Evolutionary conservation across 225 moss, liverwort and hornwort species (phyloP).

Genomic region (Climacium dendroides): DNA sequence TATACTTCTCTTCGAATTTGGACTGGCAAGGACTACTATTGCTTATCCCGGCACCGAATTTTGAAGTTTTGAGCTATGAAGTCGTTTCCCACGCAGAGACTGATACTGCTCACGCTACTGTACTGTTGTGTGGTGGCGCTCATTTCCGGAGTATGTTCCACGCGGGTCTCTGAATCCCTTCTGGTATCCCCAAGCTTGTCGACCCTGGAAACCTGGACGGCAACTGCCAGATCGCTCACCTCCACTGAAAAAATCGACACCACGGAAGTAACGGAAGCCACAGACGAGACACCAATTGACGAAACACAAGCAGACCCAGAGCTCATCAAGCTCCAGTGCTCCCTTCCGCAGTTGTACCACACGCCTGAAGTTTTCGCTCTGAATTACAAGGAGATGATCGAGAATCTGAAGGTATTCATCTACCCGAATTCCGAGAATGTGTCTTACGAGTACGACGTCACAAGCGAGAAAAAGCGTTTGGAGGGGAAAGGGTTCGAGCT

Average conservation of each 20-base stretch:
- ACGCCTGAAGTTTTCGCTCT: slow-evolving; percentile 33
- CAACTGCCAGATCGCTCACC: not conserved
- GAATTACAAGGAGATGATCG: slow-evolving; percentile 54
- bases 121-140: not conserved
- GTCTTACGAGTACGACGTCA: slow-evolving; percentile 14
- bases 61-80: not conserved
- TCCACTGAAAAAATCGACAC: not conserved
- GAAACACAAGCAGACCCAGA: not conserved
- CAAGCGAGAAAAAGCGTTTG: not conserved
- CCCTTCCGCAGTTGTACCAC: slow-evolving; percentile 39
- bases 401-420: slow-evolving; percentile 40
- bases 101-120: not conserved
- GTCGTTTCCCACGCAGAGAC: not conserved
- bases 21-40: not conserved
- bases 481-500: not conserved
- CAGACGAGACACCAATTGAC: not conserved
- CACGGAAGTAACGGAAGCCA: not conserved
- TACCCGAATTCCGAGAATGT: slow-evolving; percentile 32
- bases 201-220: not conserved
- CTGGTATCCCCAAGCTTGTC: not conserved
- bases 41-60: not conserved
- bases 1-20: not conserved
- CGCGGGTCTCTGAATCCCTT: not conserved
- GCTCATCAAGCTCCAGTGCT: not conserved
- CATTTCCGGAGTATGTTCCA: not conserved